Percentiles rank a stretch among this genome's conserved stretches.
phyloP scores from a whole-genome alignment of 2,329 filamentous ascomycete species.

The Trichoderma sp. region DNA sequence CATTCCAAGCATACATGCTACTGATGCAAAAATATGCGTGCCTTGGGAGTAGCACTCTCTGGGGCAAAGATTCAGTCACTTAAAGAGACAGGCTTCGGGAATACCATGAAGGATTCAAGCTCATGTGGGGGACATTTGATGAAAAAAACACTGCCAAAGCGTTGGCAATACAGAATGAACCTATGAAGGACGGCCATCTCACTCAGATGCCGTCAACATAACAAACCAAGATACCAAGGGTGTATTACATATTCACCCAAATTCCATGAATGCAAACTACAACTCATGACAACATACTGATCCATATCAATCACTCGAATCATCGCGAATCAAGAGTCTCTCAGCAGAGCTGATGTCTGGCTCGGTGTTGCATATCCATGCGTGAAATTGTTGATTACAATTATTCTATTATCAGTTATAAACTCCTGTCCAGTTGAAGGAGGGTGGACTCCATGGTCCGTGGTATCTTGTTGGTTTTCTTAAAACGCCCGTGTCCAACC shows the following conservation, averaged over 20 bases:
- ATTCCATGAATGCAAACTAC: not conserved
- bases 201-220: not conserved
- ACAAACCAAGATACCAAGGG: not conserved
- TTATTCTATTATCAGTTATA: conserved; percentile 17
- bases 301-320: not conserved
- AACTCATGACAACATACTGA: not conserved
- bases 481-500: conserved; percentile 28
- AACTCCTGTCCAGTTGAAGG: conserved; percentile 10
- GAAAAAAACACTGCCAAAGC: not conserved
- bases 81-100: not conserved
- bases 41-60: not conserved
- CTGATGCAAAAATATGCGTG: not conserved
- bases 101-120: not conserved
- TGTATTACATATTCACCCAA: not conserved
- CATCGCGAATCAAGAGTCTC: not conserved
- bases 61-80: not conserved
- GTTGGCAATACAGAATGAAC: not conserved
- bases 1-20: not conserved
- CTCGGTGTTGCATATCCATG: not conserved
- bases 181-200: not conserved
- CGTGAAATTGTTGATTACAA: conserved; percentile 21
- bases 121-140: not conserved
- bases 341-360: not conserved
- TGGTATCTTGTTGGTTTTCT: conserved; percentile 27
- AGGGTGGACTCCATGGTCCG: conserved; percentile 10